Percentiles rank a stretch among this genome's conserved stretches.
Conservation (phyloP, 1,139 yeast species). For the Hemisphaericaspora xylofermentans region DNA sequence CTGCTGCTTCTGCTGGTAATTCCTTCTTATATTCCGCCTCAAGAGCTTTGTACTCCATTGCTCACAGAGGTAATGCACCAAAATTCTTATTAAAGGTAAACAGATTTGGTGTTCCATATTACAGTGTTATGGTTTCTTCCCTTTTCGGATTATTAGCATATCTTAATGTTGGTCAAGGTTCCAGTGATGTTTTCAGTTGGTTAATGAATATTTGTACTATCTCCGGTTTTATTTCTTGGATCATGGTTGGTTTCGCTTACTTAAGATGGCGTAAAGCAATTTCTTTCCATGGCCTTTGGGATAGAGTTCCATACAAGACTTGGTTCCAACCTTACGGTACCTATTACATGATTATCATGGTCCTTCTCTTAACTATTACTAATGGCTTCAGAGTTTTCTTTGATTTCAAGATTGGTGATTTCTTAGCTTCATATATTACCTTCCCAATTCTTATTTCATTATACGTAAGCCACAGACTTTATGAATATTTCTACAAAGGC, state of each 20-base stretch:
- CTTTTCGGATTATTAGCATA: conserved; percentile 52
- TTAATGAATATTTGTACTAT: conserved; percentile 71
- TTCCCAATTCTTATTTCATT: conserved; percentile 52
- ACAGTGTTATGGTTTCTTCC: conserved; percentile 38
- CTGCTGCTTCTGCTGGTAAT: conserved; percentile 72
- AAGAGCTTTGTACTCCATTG: conserved; percentile 63
- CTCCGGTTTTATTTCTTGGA: conserved; percentile 71
- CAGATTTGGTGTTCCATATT: conserved; percentile 63
- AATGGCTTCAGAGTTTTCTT: conserved; percentile 63
- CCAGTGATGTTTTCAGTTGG: conserved; percentile 60
- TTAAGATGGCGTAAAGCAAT: conserved; percentile 57
- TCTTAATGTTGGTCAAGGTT: conserved; percentile 55
- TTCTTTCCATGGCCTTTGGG: conserved; percentile 36
- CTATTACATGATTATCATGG: conserved; percentile 47
- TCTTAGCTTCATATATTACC: conserved; percentile 62
- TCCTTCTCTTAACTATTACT: conserved; percentile 48
- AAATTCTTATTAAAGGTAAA: conserved; percentile 53
- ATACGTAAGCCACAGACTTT: conserved; percentile 43
- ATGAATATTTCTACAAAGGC: conserved; percentile 28
- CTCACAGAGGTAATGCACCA: conserved; percentile 66
- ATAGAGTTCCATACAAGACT: conserved; percentile 49
- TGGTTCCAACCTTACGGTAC: conserved; percentile 52
- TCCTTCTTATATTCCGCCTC: conserved; percentile 72
- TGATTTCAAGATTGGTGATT: conserved; percentile 49
- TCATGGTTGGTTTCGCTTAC: conserved; percentile 46